Conservation (phyloP, 1,139 yeast species). For the Debaryomyces coudertii region DNA sequence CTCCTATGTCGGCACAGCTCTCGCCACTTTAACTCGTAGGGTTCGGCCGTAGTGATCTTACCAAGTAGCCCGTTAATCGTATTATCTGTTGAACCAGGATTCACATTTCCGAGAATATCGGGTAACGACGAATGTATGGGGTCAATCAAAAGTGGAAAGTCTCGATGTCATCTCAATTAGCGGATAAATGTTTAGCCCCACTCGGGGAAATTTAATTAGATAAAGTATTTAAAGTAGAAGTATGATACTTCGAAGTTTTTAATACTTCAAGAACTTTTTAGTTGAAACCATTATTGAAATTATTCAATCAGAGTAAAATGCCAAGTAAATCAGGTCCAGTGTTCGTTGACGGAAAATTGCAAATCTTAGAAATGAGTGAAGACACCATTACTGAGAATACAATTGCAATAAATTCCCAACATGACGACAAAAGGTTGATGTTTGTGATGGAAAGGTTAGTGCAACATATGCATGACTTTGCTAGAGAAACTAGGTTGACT, state of each 20-base stretch:
- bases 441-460: constrained; percentile 30
- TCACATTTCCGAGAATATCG: too few species aligned
- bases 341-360: constrained; percentile 6
- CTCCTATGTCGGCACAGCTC: too few species aligned
- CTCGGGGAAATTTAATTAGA: background rate
- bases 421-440: constrained; percentile 25
- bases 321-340: constrained; percentile 6
- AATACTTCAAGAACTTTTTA: background rate
- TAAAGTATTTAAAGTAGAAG: background rate
- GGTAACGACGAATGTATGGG: background rate
- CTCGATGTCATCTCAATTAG: background rate
- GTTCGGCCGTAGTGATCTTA: too few species aligned
- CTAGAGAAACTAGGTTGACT: constrained; percentile 34
- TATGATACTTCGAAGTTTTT: background rate
- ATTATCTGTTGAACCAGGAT: too few species aligned
- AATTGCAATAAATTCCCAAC: constrained; percentile 29
- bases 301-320: background rate
- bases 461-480: constrained; percentile 35
- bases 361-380: constrained; percentile 26
- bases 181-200: constrained; percentile 6
- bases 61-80: too few species aligned
- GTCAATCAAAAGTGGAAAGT: background rate
- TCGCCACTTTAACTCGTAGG: too few species aligned
- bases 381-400: constrained; percentile 33
- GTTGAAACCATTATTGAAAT: background rate